These are phyloP conservation scores for Microcera coccophila DNA, from an alignment of 2,329 filamentous ascomycete species.

Conservation along the genomic window DNA sequence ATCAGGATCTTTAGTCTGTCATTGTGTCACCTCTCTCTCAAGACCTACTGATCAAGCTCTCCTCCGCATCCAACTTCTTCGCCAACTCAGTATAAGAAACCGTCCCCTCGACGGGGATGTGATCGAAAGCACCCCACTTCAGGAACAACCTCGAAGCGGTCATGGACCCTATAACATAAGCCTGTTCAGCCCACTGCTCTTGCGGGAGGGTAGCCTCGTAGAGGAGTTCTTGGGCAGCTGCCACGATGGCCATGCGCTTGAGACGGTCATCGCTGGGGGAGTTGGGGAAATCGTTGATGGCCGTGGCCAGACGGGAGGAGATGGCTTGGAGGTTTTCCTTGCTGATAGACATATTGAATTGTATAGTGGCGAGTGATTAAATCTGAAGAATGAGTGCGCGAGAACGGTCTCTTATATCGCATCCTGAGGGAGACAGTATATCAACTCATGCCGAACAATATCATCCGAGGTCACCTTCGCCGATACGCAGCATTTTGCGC, in stretches of 20 bases:
- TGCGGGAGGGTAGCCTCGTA: conserved; percentile 5
- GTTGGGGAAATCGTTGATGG: background rate
- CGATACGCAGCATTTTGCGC: too few relatives aligned
- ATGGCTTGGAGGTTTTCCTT: conserved; percentile 1
- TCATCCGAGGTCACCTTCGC: too few relatives aligned
- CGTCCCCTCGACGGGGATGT: conserved; percentile 25
- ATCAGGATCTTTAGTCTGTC: background rate
- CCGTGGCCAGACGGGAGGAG: background rate
- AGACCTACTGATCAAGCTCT: conserved; percentile 20
- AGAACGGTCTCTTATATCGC: too few relatives aligned
- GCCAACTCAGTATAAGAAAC: conserved; percentile 30
- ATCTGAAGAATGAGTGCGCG: too few relatives aligned
- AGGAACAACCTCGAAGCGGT: conserved; percentile 27
- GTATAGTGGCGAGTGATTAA: too few relatives aligned
- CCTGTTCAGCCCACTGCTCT: conserved; percentile 6
- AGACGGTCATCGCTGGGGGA: background rate
- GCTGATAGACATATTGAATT: conserved; percentile 2
- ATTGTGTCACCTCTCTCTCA: background rate
- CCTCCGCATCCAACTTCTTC: conserved; percentile 24
- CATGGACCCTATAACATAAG: conserved; percentile 10
- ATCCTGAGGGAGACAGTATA: too few relatives aligned
- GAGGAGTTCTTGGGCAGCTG: conserved; percentile 3
- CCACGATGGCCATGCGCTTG: conserved; percentile 5
- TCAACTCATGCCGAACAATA: too few relatives aligned
- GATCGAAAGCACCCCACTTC: conserved; percentile 31